phyloP scores from a whole-genome alignment of 805 yeast species.

The Saturnispora dispora region DNA sequence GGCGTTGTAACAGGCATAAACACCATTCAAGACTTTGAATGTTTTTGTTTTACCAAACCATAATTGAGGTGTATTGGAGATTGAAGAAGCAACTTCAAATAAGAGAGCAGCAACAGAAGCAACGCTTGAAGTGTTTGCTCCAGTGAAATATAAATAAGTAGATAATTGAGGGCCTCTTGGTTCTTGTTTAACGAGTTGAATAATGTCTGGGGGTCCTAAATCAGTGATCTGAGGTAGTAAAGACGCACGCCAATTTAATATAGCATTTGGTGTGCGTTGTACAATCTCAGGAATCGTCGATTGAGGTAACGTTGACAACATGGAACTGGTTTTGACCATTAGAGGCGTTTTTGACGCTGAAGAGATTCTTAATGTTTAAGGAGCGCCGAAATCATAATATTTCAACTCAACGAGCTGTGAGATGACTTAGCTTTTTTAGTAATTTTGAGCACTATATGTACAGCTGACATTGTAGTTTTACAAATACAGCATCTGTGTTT shows the following conservation, averaged over 20 bases:
- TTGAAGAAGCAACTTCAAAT: constrained; percentile 56
- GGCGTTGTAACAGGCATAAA: constrained; percentile 57
- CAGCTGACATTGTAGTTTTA: too few relatives aligned
- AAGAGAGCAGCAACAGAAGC: constrained; percentile 72
- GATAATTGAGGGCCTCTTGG: constrained; percentile 22
- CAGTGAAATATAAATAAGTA: constrained; percentile 66
- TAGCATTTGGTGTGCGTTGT: constrained; percentile 41
- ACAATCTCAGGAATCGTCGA: constrained; percentile 32
- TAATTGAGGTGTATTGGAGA: constrained; percentile 51
- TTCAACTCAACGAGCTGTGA: not conserved
- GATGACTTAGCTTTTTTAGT: not conserved
- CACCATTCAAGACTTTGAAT: constrained; percentile 63
- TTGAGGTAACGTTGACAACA: not conserved
- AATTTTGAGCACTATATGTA: too few relatives aligned
- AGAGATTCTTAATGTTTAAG: not conserved
- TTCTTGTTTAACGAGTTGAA: constrained; percentile 36
- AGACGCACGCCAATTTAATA: constrained; percentile 55
- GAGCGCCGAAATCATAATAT: not conserved
- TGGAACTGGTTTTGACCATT: not conserved
- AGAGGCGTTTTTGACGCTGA: not conserved
- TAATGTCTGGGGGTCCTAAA: constrained; percentile 65
- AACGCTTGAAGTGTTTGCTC: constrained; percentile 66
- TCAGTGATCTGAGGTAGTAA: constrained; percentile 52
- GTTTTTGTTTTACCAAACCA: constrained; percentile 75
- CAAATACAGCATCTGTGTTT: too few relatives aligned